phyloP scores from a whole-genome alignment of 495 filamentous ascomycete genomes.

The Emericellopsis terricola region DNA sequence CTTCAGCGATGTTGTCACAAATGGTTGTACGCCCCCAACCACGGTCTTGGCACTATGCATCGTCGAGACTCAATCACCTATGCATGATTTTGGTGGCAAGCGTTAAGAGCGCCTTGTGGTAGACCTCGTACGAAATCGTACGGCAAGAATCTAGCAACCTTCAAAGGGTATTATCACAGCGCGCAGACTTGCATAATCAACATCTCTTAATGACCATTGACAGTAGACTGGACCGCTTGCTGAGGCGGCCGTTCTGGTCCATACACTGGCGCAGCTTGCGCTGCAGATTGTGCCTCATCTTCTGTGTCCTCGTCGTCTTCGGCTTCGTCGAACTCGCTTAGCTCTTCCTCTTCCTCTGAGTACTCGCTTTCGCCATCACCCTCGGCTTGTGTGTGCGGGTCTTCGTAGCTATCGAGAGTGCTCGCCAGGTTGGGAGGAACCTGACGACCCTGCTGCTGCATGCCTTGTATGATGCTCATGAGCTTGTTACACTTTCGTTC shows the following conservation, averaged over 20 bases:
- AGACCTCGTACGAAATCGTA: too few relatives aligned
- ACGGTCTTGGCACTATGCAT: too few relatives aligned
- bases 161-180: too few relatives aligned
- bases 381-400: constrained; percentile 25
- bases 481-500: constrained; percentile 85
- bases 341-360: constrained; percentile 56
- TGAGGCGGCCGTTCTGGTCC: constrained; percentile 16
- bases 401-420: constrained; percentile 34
- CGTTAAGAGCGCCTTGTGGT: too few relatives aligned
- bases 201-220: constrained; percentile 16
- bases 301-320: constrained; percentile 30
- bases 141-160: too few relatives aligned
- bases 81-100: too few relatives aligned
- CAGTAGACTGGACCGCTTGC: constrained; percentile 3
- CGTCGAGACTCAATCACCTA: too few relatives aligned
- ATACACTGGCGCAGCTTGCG: constrained; percentile 8
- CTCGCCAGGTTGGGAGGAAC: constrained; percentile 37
- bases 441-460: constrained; percentile 80
- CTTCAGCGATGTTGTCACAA: too few relatives aligned
- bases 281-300: constrained; percentile 14
- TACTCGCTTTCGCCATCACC: constrained; percentile 63
- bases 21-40: too few relatives aligned
- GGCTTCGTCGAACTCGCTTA: constrained; percentile 13
- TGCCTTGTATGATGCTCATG: constrained; percentile 79
- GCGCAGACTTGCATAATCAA: too few relatives aligned